Base-by-base conservation (phyloP, 371 early-diverging fungal genomes). In the Dipsacomyces acuminosporus region DNA sequence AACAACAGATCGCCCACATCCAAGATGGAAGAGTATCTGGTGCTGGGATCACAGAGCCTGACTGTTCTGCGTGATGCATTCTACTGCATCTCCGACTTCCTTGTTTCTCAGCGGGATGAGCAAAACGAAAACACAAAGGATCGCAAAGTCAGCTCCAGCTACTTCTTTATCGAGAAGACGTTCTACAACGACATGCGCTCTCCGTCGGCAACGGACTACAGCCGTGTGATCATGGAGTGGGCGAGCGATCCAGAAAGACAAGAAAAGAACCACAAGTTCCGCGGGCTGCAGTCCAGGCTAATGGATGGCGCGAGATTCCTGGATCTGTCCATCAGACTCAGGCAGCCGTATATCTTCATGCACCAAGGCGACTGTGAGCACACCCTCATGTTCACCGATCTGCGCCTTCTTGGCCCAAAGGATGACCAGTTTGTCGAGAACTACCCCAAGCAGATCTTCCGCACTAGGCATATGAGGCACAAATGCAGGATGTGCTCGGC, bases 331-430 rank as follows among this genome's bases (percentile, higher is more conserved):
- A 57, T 89, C 21, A 61, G 78, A 6, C 48, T 87, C 13, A 74
- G 81, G 49, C 73, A 79, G 40, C 85, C 87, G 3, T 87, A 85
- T 52, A 61, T 77, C 7, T 84, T 87, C 46, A 67, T 78, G 2
- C 91, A 90, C 61, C 85, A 86, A 57, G 83, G 84, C 22, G 70
- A 76, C 41, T 90, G 91, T 53, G 83, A 90, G 49, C 90, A 90
- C 53, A 63, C 85, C 40, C 45, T 89, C 20, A 72, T 82, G 57
- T 72, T 90, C 22, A 72, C 74, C 13, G 85, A 84, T 55, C 50
- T 88, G 11, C 64, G 86, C 73, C 50, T 74, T 45, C 51, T 72
- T 33, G 71, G 61, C 2, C 60, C 58, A 17, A 58, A 74, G 26
- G 80, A 79, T 56, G 80, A 80, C 25, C 60, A 64, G 48, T 59